These are phyloP conservation scores for Mycosphaerella sp. DNA, from an alignment of 2,329 filamentous ascomycete species.

Conservation along the genomic window DNA sequence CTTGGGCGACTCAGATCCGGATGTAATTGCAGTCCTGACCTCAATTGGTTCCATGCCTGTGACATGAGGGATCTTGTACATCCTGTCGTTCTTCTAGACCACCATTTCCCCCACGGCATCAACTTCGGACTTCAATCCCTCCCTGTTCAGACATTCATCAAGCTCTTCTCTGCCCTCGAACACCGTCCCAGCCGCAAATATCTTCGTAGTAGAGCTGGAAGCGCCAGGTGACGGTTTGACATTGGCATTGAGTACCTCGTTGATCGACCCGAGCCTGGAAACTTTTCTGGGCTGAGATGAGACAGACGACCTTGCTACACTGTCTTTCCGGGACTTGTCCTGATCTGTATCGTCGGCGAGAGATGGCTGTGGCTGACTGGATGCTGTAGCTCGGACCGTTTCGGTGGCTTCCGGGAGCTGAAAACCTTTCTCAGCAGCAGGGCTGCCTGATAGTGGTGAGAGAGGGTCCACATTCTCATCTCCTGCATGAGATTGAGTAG, in stretches of 20 bases:
- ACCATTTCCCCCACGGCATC: background rate
- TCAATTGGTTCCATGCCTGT: background rate
- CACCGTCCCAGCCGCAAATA: background rate
- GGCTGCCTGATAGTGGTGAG: background rate
- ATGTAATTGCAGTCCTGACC: background rate
- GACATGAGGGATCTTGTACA: background rate
- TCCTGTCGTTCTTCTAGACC: background rate
- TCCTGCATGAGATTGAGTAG: background rate
- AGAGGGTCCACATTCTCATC: background rate
- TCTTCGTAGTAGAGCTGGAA: background rate
- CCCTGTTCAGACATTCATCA: background rate
- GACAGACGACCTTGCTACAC: background rate
- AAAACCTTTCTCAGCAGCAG: background rate
- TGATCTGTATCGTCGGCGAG: background rate
- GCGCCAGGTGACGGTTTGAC: background rate
- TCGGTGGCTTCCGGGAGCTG: background rate
- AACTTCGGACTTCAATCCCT: background rate
- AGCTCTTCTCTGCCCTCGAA: background rate
- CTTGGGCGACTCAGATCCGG: background rate
- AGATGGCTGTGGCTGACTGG: conserved; percentile 1
- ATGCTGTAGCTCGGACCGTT: background rate
- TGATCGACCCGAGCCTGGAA: background rate
- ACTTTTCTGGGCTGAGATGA: background rate
- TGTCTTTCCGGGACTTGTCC: conserved; percentile 3
- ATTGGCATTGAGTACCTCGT: too few relatives aligned